Conservation (phyloP, 2,329 filamentous ascomycete species). For the Paecilomyces sp. region DNA sequence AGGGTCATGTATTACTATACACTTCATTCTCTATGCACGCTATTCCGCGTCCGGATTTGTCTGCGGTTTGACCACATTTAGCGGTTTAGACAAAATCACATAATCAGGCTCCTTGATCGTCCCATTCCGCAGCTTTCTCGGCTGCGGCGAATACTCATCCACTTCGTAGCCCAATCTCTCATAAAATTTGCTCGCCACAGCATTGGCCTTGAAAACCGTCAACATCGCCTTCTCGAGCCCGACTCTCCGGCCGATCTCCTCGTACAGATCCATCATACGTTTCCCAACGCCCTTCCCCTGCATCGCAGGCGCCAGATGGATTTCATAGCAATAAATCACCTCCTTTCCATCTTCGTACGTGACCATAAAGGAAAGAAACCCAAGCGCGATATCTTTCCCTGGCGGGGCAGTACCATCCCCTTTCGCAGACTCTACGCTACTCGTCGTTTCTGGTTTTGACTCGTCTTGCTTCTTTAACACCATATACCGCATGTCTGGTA, state of each 20-base stretch:
- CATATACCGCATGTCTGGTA: conserved; percentile 53
- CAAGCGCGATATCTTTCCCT: conserved; percentile 15
- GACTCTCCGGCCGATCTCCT: conserved; percentile 39
- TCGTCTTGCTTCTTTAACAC: conserved; percentile 30
- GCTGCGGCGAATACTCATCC: conserved; percentile 47
- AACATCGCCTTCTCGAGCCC: conserved; percentile 52
- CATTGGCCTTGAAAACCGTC: conserved; percentile 52
- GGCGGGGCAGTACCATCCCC: background rate
- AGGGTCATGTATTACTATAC: conserved; percentile 1
- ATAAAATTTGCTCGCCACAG: conserved; percentile 43
- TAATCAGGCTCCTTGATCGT: conserved; percentile 45
- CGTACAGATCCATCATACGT: conserved; percentile 43
- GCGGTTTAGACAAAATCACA: conserved; percentile 45
- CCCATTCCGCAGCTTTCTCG: conserved; percentile 43
- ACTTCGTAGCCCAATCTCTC: conserved; percentile 42
- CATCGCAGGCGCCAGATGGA: conserved; percentile 43
- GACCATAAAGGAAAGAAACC: conserved; percentile 50
- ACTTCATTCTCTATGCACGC: background rate
- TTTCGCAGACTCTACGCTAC: background rate
- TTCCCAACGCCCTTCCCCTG: conserved; percentile 47
- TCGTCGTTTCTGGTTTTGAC: no score
- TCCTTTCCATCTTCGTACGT: conserved; percentile 49
- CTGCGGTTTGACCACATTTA: conserved; percentile 12
- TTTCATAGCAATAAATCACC: conserved; percentile 59
- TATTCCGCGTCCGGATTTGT: background rate